Percentiles rank a stretch among this genome's conserved stretches.
phyloP scores from a whole-genome alignment of 2,329 filamentous ascomycete genomes.

The Talaromyces verruculosus region DNA sequence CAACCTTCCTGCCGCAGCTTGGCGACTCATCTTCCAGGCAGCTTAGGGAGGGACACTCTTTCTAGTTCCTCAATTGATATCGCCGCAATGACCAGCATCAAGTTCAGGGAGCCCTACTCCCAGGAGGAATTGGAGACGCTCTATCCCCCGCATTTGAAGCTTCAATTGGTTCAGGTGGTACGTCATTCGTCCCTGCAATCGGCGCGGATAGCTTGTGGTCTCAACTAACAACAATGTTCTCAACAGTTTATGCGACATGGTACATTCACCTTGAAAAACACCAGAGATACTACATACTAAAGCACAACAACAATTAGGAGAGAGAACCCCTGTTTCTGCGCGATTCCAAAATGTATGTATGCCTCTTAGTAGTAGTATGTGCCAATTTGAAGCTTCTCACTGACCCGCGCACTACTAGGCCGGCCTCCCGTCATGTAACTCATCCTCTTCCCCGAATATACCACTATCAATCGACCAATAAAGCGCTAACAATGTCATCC shows the following conservation, averaged over 20 bases:
- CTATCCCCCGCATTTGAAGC: conserved; percentile 75
- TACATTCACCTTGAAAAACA: conserved; percentile 20
- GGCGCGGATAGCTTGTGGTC: neutral
- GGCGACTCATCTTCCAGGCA: neutral
- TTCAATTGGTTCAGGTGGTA: conserved; percentile 85
- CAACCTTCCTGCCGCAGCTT: neutral
- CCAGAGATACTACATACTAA: neutral
- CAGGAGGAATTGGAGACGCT: conserved; percentile 75
- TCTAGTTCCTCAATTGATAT: neutral
- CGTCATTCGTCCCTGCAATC: conserved; percentile 28
- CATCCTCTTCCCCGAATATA: conserved; percentile 2
- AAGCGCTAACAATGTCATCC: neutral
- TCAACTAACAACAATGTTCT: conserved; percentile 6
- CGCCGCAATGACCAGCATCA: conserved; percentile 70
- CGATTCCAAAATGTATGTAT: conserved; percentile 73
- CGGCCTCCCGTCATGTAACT: conserved; percentile 51
- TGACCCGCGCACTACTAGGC: conserved; percentile 39
- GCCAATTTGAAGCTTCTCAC: conserved; percentile 20
- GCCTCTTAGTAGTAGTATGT: neutral
- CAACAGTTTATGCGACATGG: conserved; percentile 69
- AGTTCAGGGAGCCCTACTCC: conserved; percentile 73
- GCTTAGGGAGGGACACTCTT: neutral
- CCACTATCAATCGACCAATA: neutral
- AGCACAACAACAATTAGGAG: conserved; percentile 45
- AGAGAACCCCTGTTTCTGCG: conserved; percentile 80